These are phyloP conservation scores for Candida tropicalis DNA, from an alignment of 1,139 yeast species.

Conservation along the genomic window DNA sequence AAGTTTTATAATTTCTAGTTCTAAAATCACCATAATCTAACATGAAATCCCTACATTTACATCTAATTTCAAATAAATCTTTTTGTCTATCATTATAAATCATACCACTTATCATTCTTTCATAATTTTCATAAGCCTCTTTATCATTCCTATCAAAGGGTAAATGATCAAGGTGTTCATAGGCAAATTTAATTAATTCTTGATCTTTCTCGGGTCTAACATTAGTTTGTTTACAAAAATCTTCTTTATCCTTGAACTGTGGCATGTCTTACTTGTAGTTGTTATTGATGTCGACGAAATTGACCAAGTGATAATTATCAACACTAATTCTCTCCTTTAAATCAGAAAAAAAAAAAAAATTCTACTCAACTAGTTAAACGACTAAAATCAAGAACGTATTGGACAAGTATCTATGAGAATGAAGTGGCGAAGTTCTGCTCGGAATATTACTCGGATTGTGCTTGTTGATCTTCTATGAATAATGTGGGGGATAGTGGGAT, in stretches of 20 bases:
- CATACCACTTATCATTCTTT: slow-evolving; percentile 36
- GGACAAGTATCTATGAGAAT: too few species aligned
- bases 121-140: slow-evolving; percentile 32
- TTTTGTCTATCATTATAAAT: slow-evolving; percentile 16
- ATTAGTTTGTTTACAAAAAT: slow-evolving; percentile 17
- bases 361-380: too few species aligned
- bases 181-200: slow-evolving; percentile 45
- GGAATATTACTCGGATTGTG: too few species aligned
- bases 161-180: slow-evolving; percentile 39
- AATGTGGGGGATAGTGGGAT: too few species aligned
- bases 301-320: background rate
- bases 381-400: too few species aligned
- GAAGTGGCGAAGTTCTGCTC: too few species aligned
- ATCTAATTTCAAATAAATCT: slow-evolving; percentile 16
- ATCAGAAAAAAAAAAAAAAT: too few species aligned
- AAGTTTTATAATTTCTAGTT: slow-evolving; percentile 36
- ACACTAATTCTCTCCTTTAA: too few species aligned
- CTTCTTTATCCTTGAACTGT: slow-evolving; percentile 16
- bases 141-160: slow-evolving; percentile 33
- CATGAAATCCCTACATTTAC: slow-evolving; percentile 16
- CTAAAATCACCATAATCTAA: slow-evolving; percentile 43
- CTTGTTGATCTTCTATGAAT: too few species aligned
- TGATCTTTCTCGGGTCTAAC: slow-evolving; percentile 27
- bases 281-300: background rate
- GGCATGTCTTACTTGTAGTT: slow-evolving; percentile 9